Base-by-base conservation (phyloP, 345 rosid species). In the Moringa oleifera region DNA sequence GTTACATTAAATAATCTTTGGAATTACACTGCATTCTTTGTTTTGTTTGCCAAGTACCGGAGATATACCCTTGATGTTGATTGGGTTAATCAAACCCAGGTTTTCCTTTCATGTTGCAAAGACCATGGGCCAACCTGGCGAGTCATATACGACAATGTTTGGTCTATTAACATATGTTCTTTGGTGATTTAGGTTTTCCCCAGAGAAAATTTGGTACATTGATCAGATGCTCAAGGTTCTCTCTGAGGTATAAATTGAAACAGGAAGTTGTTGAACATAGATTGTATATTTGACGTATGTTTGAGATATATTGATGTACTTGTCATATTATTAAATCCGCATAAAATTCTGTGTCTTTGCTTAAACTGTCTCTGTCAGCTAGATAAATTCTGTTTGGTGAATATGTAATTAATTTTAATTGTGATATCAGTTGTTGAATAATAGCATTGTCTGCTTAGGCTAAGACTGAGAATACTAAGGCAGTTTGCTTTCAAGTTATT, bases 151-250 rank as follows among this genome's bases (percentile, higher is more conserved):
- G 0, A 2, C 37, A 55, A 6, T 55, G 18, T 25, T 36, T 60
- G 60, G 58, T 71, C 68, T 53, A 37, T 61, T 73, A 61, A 73
- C 46, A 56, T 41, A 55, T 13, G 19, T 54, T 51, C 41, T 82
- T 61, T 71, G 66, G 56, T 73, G 33, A 59, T 74, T 69, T 67
- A 94, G 99, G 95, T 94, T 86, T 84, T 87, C 99, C 65, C 89
- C 90, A 1, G 97, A 94, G 71, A 94, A 94, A 77, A 77, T 84
- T 33, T 94, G 99, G 99, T 88, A 95, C 79, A 87, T 91, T 66
- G 95, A 91, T 81, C 97, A 91, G 86, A 95, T 95, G 99, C 89
- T 94, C 77, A 94, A 85, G 90, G 99, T 91, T 82, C 94, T 95
- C 49, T 79, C 90, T 13, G 90, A 95, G 99, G 99, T 91, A 89